Evolutionary conservation across 2,329 filamentous ascomycete species (phyloP), one percentile per base, ranked within the genome.

Genomic region (Microdochium trichocladiopsis): DNA sequence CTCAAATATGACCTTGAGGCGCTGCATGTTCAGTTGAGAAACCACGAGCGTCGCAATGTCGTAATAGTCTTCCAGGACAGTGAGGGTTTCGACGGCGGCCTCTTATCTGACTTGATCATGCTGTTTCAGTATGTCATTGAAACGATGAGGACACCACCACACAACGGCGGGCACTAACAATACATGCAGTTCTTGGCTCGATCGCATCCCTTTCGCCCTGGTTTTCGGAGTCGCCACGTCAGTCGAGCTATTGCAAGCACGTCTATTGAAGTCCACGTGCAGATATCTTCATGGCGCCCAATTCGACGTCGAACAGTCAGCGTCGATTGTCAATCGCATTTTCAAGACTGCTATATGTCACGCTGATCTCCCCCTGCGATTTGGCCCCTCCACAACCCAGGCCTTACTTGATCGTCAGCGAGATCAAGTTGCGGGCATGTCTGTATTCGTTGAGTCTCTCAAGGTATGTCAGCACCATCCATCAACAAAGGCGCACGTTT

Each of bases 201-300:
- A 88, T 57, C 84, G 87, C 23, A 87, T 94, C 48, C 86, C 86
- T 0, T 91, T 94, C 57, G 81, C 87, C 1, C 73, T 91, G 1
- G 72, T 95, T 1, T 88, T 94, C 60, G 89, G 88, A 43, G 80
- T 95, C 52, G 89, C 88, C 25, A 94, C 90, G 0, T 92, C 88
- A 2, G 81, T 91, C 31, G 88, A 93, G 57, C 80, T 90, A 31
- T 85, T 94, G 54, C 86, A 91, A 63, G 84, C 87, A 50, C 79
- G 89, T 16, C 72, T 94, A 18, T 76, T 88, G 25, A 86, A 86
- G 62, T 79, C 80, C 14, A 84, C 86, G 1, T 82, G 86, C 55
- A 82, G 83, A 49, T 78, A 78, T 54, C 74, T 94, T 1, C 75
- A 85, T 50, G 88, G 88, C 4, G 78, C 80, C 21, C 83, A 90